phyloP scores from a whole-genome alignment of 192 early-diverging fungal species.

The Oehlia diaphana region DNA sequence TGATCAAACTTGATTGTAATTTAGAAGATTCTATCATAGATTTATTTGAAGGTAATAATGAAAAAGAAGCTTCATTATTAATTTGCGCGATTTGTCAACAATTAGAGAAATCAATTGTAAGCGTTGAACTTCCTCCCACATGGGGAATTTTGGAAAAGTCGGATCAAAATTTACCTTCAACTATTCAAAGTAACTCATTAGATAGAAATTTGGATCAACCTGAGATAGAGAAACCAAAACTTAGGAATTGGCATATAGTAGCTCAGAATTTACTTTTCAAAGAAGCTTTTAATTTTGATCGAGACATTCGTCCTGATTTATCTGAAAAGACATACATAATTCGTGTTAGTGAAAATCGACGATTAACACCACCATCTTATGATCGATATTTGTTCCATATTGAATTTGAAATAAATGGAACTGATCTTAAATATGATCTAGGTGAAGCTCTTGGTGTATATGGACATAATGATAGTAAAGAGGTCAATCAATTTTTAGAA shows the following conservation, averaged over 20 bases:
- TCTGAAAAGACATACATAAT: conserved; percentile 62
- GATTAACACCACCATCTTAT: conserved; percentile 86
- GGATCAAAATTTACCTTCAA: conserved; percentile 35
- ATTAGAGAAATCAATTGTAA: conserved; percentile 32
- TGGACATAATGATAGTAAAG: conserved; percentile 77
- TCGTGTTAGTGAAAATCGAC: conserved; percentile 69
- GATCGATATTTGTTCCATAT: conserved; percentile 98
- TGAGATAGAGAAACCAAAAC: conserved; percentile 16
- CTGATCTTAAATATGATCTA: conserved; percentile 84
- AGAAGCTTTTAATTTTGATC: conserved; percentile 58
- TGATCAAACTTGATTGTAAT: background rate
- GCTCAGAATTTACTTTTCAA: conserved; percentile 70
- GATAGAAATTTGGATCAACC: conserved; percentile 33
- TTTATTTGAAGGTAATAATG: conserved; percentile 33
- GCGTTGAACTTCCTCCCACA: conserved; percentile 43
- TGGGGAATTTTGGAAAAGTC: conserved; percentile 47
- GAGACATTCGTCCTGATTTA: conserved; percentile 60
- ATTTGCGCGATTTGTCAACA: conserved; percentile 22
- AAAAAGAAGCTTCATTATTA: conserved; percentile 26
- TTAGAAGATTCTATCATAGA: conserved; percentile 24
- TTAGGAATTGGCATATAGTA: conserved; percentile 54
- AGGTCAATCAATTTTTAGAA: conserved; percentile 73
- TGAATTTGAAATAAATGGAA: conserved; percentile 84
- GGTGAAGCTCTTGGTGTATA: conserved; percentile 94
- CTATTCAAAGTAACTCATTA: conserved; percentile 31